Base-by-base conservation (phyloP, 225 moss, liverwort and hornwort genomes). In the Marchantia polymorpha region DNA sequence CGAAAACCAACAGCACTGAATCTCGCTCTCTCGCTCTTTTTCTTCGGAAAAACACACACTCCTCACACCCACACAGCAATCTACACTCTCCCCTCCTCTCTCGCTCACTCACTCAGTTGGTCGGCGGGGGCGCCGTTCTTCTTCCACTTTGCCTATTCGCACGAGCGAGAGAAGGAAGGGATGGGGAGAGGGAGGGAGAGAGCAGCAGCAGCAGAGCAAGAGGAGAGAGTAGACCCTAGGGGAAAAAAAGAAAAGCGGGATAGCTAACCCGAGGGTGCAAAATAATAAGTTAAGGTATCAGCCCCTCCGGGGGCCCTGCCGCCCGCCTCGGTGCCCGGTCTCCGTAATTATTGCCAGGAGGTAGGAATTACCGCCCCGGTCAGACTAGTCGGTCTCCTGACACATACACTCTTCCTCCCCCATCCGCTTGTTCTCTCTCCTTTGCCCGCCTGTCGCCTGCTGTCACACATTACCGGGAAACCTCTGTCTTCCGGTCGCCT, bases 361-460 rank as follows among this genome's bases (percentile, higher is more conserved):
- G 84, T 85, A 78, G 81, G 78, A 79, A 81, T 75, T 85, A 82
- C 75, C 74, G 85, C 85, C 81, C 67, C 74, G 81, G 84, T 81
- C 84, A 84, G 81, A 73, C 77, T 49, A 69, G 67, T 67, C 68
- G 54, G 68, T 52, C 76, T 69, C 59, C 56, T 53, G 51, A 73
- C 55, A 56, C 26, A 66, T 54, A 52, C 54, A 26, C 77, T 60
- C 77, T 65, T 12, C 70, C 69, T 49, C 4, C 19, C 82, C 47
- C n/a, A 47, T 47, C 52, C 73, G 52, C 54, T 55, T 73, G 73
- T 54, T 55, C 52, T 73, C 48, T n/a, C 22, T 6, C 70, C 53
- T 26, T 59, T 17, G 56, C 75, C 69, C 52, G 23, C 50, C 81
- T 75, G 81, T 75, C 53, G 56, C 61, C 78, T 29, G 79, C 85